Percentiles rank a stretch among this genome's conserved stretches.
Conservation (phyloP, 495 filamentous ascomycete genomes). For the Trypethelium eluteriae region DNA sequence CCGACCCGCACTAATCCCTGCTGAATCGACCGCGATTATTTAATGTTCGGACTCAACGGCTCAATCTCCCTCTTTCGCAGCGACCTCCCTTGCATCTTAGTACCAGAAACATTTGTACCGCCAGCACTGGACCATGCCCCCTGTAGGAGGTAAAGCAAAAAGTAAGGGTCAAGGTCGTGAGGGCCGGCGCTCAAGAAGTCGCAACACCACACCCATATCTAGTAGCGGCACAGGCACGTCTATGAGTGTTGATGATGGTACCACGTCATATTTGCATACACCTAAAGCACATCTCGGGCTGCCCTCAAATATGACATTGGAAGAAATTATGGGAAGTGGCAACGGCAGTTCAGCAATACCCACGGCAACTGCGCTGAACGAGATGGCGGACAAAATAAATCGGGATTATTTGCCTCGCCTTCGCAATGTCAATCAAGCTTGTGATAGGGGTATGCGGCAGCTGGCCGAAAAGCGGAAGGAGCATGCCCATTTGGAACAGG, state of each 20-base stretch:
- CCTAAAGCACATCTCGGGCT: constrained; percentile 17
- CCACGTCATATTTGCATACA: constrained; percentile 24
- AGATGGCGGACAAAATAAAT: constrained; percentile 27
- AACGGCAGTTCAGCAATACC: constrained; percentile 22
- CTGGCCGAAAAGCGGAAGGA: constrained; percentile 64
- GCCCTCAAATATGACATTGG: constrained; percentile 23
- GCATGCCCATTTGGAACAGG: constrained; percentile 29
- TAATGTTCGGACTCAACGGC: too few species aligned
- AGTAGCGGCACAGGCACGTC: constrained; percentile 20
- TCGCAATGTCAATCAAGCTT: constrained; percentile 17
- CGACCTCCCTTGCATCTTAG: neutral
- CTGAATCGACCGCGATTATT: too few species aligned
- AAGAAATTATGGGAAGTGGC: constrained; percentile 25
- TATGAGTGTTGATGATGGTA: constrained; percentile 19
- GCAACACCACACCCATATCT: constrained; percentile 32
- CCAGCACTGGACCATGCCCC: constrained; percentile 19
- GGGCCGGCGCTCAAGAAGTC: constrained; percentile 24
- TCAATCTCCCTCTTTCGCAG: neutral
- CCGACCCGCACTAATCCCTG: too few species aligned
- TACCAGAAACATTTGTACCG: neutral
- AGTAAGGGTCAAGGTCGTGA: constrained; percentile 21
- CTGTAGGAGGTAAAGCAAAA: constrained; percentile 27
- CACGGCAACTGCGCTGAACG: constrained; percentile 20
- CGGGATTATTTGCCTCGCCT: constrained; percentile 20
- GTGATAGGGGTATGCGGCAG: constrained; percentile 61